Percentiles rank a stretch among this genome's conserved stretches.
phyloP scores from a whole-genome alignment of 257 asterid species.

The Cinchona pubescens region DNA sequence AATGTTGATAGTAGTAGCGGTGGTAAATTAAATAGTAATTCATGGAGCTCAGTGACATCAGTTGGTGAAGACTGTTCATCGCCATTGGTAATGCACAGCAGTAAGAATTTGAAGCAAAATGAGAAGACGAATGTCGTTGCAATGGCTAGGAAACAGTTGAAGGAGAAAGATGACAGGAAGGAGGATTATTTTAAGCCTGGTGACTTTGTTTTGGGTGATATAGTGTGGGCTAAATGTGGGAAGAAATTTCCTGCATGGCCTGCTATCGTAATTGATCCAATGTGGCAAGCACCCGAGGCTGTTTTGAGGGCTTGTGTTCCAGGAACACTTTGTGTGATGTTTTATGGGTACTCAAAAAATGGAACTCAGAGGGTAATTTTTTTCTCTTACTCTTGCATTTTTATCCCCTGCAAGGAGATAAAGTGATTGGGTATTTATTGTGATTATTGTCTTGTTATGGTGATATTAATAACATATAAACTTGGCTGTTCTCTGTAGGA shows the following conservation, averaged over 20 bases:
- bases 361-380: slow-evolving; percentile 67
- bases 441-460: background rate
- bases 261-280: slow-evolving; percentile 79
- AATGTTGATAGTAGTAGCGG: slow-evolving; percentile 10
- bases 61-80: slow-evolving; percentile 45
- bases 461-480: background rate
- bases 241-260: slow-evolving; percentile 95
- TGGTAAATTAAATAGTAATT: slow-evolving; percentile 30
- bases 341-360: slow-evolving; percentile 67
- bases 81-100: slow-evolving; percentile 33
- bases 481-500: slow-evolving; percentile 67
- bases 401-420: background rate
- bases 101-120: too few relatives aligned
- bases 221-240: slow-evolving; percentile 96
- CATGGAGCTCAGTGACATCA: slow-evolving; percentile 57
- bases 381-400: slow-evolving; percentile 5
- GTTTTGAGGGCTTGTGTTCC: slow-evolving; percentile 77
- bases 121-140: slow-evolving; percentile 19
- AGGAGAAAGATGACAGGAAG: slow-evolving; percentile 39
- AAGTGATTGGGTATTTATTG: background rate
- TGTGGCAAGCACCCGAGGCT: slow-evolving; percentile 67
- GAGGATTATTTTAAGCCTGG: slow-evolving; percentile 53
- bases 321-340: slow-evolving; percentile 86
- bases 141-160: slow-evolving; percentile 26
- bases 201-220: slow-evolving; percentile 65